Percentiles rank a stretch among this genome's conserved stretches.
These are phyloP conservation scores for Lantana camara DNA, from an alignment of 257 asterid genomes.

Conservation along the genomic window DNA sequence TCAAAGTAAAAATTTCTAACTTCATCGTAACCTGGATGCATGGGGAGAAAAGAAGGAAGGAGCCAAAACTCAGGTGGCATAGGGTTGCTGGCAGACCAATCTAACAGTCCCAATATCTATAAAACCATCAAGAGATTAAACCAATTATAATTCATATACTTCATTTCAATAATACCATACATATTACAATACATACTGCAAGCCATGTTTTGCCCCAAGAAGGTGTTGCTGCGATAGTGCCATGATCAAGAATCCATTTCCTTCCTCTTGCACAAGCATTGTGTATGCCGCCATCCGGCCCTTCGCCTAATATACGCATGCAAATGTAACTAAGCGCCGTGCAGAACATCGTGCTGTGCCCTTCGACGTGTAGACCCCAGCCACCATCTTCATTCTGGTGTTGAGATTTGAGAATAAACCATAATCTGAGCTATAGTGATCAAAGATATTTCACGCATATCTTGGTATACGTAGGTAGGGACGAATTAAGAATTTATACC, in stretches of 20 bases:
- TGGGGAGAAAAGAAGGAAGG: conserved; percentile 72
- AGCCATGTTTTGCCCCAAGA: conserved; percentile 82
- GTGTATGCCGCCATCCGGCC: conserved; percentile 54
- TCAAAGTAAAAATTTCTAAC: too few species aligned
- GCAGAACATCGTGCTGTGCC: conserved; percentile 80
- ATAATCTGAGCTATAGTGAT: too few species aligned
- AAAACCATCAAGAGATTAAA: not conserved
- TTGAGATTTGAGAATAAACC: not conserved
- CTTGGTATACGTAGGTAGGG: too few species aligned
- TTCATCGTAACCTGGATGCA: conserved; percentile 81
- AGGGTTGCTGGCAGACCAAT: conserved; percentile 76
- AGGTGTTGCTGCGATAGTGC: not conserved
- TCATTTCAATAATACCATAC: too few species aligned
- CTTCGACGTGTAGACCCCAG: conserved; percentile 82
- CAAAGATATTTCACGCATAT: too few species aligned
- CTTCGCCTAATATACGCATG: conserved; percentile 71
- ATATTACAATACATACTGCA: conserved; percentile 40
- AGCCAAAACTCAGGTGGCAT: conserved; percentile 88
- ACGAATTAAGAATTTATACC: too few species aligned
- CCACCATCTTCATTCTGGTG: conserved; percentile 83
- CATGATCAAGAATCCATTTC: conserved; percentile 63
- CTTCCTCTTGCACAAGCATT: conserved; percentile 64
- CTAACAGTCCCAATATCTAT: conserved; percentile 73
- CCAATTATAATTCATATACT: too few species aligned
- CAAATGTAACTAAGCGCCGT: conserved; percentile 65